Evolutionary conservation across 768 basidiomycete genomes (phyloP).

Genomic region (Termitomyces eurrhizus): DNA sequence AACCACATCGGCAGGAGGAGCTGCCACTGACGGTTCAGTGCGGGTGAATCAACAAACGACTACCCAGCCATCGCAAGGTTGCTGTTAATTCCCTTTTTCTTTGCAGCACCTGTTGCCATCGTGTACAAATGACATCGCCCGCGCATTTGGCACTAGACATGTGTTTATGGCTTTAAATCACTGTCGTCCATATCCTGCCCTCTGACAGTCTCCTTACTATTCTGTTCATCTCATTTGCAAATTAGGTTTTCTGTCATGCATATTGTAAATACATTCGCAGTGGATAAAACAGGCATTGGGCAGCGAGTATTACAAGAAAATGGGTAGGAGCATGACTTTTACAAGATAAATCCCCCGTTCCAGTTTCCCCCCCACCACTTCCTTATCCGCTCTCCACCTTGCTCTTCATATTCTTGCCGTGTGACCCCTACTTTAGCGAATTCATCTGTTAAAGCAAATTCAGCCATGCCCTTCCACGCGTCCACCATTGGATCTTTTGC

Average conservation of each 20-base stretch:
- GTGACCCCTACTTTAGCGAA: slow-evolving; percentile 60
- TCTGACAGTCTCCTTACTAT: slow-evolving; percentile 10
- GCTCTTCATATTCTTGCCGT: slow-evolving; percentile 83
- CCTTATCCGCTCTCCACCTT: slow-evolving; percentile 82
- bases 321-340: neutral
- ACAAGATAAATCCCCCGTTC: slow-evolving; percentile 40
- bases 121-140: slow-evolving; percentile 1
- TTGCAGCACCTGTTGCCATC: neutral
- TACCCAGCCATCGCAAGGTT: slow-evolving; percentile 39
- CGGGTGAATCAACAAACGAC: slow-evolving; percentile 58
- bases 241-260: slow-evolving; percentile 17
- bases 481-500: slow-evolving; percentile 69
- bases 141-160: slow-evolving; percentile 2
- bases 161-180: neutral
- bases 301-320: neutral
- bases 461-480: slow-evolving; percentile 93
- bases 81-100: slow-evolving; percentile 40
- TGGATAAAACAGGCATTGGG: slow-evolving; percentile 12
- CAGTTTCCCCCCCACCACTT: slow-evolving; percentile 94
- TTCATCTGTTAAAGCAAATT: slow-evolving; percentile 54
- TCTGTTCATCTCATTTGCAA: slow-evolving; percentile 19
- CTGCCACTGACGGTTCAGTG: slow-evolving; percentile 53
- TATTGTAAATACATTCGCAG: slow-evolving; percentile 23
- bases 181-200: slow-evolving; percentile 2
- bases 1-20: slow-evolving; percentile 32